phyloP scores from a whole-genome alignment of 2,329 filamentous ascomycete species.

The Colletotrichum chlorophyti region DNA sequence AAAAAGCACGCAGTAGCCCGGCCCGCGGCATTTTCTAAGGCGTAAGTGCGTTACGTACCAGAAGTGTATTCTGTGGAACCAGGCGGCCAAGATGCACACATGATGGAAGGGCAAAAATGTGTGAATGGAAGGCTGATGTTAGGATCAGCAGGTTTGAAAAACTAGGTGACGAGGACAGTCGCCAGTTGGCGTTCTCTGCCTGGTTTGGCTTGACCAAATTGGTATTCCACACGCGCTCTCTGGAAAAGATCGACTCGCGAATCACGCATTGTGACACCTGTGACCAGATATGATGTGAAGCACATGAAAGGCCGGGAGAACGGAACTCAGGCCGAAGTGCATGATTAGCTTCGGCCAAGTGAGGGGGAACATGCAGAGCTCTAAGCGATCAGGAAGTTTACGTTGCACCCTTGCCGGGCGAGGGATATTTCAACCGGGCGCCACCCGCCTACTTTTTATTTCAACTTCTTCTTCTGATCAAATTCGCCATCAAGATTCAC shows the following conservation, averaged over 20 bases:
- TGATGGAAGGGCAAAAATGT: too few relatives aligned
- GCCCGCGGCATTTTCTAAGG: neutral
- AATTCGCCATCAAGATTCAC: neutral
- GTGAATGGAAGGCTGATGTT: too few relatives aligned
- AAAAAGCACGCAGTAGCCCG: neutral
- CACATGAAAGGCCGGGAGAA: neutral
- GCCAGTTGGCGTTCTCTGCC: too few relatives aligned
- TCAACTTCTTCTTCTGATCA: neutral
- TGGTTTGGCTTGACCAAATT: too few relatives aligned
- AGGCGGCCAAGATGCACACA: too few relatives aligned
- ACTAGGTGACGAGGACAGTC: too few relatives aligned
- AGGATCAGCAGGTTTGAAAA: too few relatives aligned
- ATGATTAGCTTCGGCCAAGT: slow-evolving; percentile 18
- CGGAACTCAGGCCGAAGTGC: slow-evolving; percentile 6
- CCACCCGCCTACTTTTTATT: neutral
- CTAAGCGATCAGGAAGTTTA: neutral
- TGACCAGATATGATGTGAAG: too few relatives aligned
- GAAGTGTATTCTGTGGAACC: neutral
- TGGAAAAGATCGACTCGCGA: neutral
- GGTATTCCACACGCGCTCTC: too few relatives aligned
- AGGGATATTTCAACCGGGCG: neutral
- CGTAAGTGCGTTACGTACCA: neutral
- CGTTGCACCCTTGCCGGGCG: slow-evolving; percentile 4
- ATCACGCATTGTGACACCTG: neutral
- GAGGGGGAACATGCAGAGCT: slow-evolving; percentile 13